Base-by-base conservation (phyloP, 1,139 yeast species). In the Blastobotrys ciferrii region DNA sequence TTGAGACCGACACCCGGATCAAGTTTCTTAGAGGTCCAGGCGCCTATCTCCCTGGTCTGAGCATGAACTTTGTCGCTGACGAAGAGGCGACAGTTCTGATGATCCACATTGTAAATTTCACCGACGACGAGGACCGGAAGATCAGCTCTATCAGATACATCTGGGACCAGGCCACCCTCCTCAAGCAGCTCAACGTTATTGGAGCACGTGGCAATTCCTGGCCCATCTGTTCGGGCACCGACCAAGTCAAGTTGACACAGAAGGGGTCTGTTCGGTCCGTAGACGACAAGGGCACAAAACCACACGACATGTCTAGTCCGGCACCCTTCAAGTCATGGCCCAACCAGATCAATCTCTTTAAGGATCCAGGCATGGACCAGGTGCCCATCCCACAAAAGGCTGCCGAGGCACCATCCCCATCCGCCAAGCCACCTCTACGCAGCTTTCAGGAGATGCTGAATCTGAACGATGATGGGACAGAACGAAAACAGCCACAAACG, bases 111-210 rank as follows among this genome's bases (percentile, higher is more conserved):
- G 61, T 63, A 15, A 39, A 50, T 6, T 60, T 63, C 42, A 36
- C 40, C 11, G 54, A 52, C 6, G 53, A 42, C 17, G 44, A 40
- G 11, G 42, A 46, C 41, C 17, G 11, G 2, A 33, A 35, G 4
- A 61, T 62, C 23, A 40, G 51, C 18, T 43, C 54, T 15, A 53
- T 62, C 33, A 48, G 59, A 33, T 49, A 55, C 14, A 51, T 55
- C 43, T 63, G 67, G 67, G 67, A 63, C 48, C 66, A 63, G 53
- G 64, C 61, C n/a, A 51, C 65, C 1, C 49, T 63, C 41, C 55
- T 63, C 31, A 60, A 62, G 47, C 65, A 63, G 52, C 50, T 63
- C 36, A 61, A 57, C 40, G 56, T 62, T 25, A 62, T 63, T 45
- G 65, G 66, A 23, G 33, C 56, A 9, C 52, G 65, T 17, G 66